A percentile compares a stretch with the other conserved stretches of the same genome.
phyloP scores from a whole-genome alignment of 164 flowering plant genomes.

The Kalanchoe fedtschenkoi region DNA sequence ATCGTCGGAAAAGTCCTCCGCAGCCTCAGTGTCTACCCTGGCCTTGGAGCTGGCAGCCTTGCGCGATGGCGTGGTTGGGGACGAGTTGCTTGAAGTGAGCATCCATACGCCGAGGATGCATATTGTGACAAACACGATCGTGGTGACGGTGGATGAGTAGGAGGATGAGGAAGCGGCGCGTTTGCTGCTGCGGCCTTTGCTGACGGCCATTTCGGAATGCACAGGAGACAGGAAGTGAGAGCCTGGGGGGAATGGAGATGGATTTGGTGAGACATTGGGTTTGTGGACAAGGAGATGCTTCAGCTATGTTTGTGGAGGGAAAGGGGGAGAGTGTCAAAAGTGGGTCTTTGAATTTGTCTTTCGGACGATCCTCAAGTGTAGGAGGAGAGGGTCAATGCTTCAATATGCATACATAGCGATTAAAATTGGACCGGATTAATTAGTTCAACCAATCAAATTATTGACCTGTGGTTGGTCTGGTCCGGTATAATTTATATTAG shows the following conservation, averaged over 20 bases:
- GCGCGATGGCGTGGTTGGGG: slow-evolving; percentile 24
- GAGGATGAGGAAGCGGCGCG: slow-evolving; percentile 42
- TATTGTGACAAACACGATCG: slow-evolving; percentile 38
- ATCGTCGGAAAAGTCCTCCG: slow-evolving; percentile 25
- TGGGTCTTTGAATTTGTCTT: not conserved
- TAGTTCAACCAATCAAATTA: too few relatives aligned
- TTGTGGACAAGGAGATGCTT: slow-evolving; percentile 4
- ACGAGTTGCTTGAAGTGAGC: slow-evolving; percentile 35
- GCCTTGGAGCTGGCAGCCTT: slow-evolving; percentile 16
- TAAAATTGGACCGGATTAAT: too few relatives aligned
- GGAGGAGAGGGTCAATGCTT: not conserved
- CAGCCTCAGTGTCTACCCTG: slow-evolving; percentile 12
- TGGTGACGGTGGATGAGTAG: slow-evolving; percentile 45
- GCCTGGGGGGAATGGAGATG: not conserved
- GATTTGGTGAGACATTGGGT: not conserved
- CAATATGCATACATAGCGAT: too few relatives aligned
- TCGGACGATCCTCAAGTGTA: not conserved
- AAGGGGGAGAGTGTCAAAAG: too few relatives aligned
- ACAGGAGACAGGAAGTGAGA: not conserved
- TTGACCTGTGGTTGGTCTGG: too few relatives aligned
- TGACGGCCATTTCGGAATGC: not conserved
- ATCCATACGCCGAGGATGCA: slow-evolving; percentile 65
- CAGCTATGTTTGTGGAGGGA: not conserved
- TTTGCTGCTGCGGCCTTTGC: slow-evolving; percentile 31
- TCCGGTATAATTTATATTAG: too few relatives aligned